A percentile compares a stretch with the other conserved stretches of the same genome.
Conservation (phyloP, 1,139 yeast genomes). For the Diutina pseudorugosa region DNA sequence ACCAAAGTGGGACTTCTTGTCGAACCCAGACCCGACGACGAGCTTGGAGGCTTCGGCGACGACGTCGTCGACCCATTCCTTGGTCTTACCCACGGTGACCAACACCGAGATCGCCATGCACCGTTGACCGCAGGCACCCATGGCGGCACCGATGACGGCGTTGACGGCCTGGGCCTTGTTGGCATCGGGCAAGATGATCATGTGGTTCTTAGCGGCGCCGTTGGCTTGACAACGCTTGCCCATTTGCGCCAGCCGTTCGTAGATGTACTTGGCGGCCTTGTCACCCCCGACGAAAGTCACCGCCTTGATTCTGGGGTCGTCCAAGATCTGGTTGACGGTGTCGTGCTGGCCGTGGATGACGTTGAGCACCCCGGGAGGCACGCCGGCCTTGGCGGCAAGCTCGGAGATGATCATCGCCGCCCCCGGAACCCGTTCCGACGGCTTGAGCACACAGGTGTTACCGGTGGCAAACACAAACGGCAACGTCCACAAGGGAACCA, state of each 20-base stretch:
- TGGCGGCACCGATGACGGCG: constrained; percentile 66
- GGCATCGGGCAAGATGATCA: constrained; percentile 65
- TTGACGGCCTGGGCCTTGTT: constrained; percentile 53
- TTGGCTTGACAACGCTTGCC: constrained; percentile 75
- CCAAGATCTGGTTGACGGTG: constrained; percentile 62
- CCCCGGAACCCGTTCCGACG: constrained; percentile 72
- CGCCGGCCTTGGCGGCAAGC: constrained; percentile 64
- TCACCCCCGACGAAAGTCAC: constrained; percentile 72
- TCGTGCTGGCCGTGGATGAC: constrained; percentile 69
- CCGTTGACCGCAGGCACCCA: constrained; percentile 81
- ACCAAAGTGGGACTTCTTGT: constrained; percentile 49
- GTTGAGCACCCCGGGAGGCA: constrained; percentile 66
- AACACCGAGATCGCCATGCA: constrained; percentile 74
- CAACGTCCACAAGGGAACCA: constrained; percentile 79
- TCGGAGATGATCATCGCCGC: constrained; percentile 71
- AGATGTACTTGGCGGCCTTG: constrained; percentile 64
- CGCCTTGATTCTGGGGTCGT: constrained; percentile 70
- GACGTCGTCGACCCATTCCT: constrained; percentile 53
- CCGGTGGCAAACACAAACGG: constrained; percentile 71
- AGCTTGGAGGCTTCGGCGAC: constrained; percentile 46
- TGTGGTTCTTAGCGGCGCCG: constrained; percentile 70
- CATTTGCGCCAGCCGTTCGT: constrained; percentile 52
- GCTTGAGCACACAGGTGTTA: constrained; percentile 65
- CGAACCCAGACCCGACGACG: constrained; percentile 59
- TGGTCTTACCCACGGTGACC: constrained; percentile 63